Base-by-base conservation (phyloP, 306 rosid genomes). In the Prosopis cineraria region DNA sequence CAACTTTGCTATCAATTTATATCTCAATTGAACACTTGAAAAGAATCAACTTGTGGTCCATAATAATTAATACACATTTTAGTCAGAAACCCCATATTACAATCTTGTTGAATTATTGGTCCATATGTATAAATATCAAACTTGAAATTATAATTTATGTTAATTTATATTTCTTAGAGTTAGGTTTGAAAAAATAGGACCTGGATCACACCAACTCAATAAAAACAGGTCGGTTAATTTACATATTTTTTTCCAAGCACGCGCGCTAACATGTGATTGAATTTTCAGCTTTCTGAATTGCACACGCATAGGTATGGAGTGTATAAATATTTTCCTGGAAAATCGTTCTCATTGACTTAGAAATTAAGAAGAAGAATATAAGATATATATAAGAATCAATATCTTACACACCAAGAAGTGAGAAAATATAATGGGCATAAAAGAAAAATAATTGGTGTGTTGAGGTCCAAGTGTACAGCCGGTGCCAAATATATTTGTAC, bases 401-500 rank as follows among this genome's bases (percentile, higher is more conserved):
- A 79, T 76, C 78, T 63, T 75, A 68, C 71, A 72, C 80, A 75
- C 63, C 1, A 65, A 30, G 47, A 73, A 52, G 39, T 9, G 72
- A 44, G 69, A 63, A 13, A 48, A 68, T 64, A 7, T n/a, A 5
- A 52, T 20, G 27, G 59, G 59, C 12, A 52, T 7, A n/a, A 52
- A 52, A 50, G 0, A n/a, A 52, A 52, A 52, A 7, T n/a, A 33
- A 63, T 59, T 67, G 63, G 78, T n/a, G 37, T 37, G 63, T 27
- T 36, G 12, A 43, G 48, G 85, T 74, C 80, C 78, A 84, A 81
- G 82, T 41, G 56, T 55, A 10, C 40, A 79, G 91, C 85, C 93
- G 87, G 85, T 89, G 81, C 78, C 86, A 85, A 88, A 77, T 78
- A 83, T 6, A n/a, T 53, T 75, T 67, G 43, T 53, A 50, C 74